Percentiles rank a stretch among this genome's conserved stretches.
Conservation (phyloP, 108 stramenopile genomes). For the Tribonema minus region DNA sequence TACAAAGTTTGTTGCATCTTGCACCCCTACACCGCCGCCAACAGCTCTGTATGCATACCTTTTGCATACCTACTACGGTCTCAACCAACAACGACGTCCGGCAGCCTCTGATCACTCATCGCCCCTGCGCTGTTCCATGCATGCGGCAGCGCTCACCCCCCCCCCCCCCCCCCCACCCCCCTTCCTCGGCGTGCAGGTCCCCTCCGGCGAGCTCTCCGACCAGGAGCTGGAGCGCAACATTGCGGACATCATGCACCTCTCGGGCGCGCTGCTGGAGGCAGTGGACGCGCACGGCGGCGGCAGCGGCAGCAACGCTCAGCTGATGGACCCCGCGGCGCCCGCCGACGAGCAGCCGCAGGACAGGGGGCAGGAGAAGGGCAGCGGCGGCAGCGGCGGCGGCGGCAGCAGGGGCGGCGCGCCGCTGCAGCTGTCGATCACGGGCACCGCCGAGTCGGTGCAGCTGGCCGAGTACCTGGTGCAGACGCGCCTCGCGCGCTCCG, state of each 20-base stretch:
- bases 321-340: background rate
- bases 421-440: slow-evolving; percentile 4
- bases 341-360: background rate
- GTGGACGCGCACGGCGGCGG: slow-evolving; percentile 2
- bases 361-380: background rate
- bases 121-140: too few relatives aligned
- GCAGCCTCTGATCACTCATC: too few relatives aligned
- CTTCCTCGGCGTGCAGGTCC: slow-evolving; percentile 2
- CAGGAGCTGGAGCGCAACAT: too few relatives aligned
- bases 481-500: too few relatives aligned
- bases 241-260: slow-evolving; percentile 22
- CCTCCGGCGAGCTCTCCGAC: too few relatives aligned
- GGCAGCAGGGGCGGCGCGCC: background rate
- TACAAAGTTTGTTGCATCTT: too few relatives aligned
- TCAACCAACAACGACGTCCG: too few relatives aligned
- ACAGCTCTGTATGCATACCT: too few relatives aligned
- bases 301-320: background rate
- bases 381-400: background rate
- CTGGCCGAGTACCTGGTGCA: slow-evolving; percentile 27
- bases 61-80: too few relatives aligned
- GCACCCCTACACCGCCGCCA: too few relatives aligned
- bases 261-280: slow-evolving; percentile 10
- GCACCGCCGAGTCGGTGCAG: slow-evolving; percentile 27
- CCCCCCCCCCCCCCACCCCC: slow-evolving; percentile 13
- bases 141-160: background rate